Conservation (phyloP, 1,284 basidiomycete genomes). For the Fomitiporia mediterranea region DNA sequence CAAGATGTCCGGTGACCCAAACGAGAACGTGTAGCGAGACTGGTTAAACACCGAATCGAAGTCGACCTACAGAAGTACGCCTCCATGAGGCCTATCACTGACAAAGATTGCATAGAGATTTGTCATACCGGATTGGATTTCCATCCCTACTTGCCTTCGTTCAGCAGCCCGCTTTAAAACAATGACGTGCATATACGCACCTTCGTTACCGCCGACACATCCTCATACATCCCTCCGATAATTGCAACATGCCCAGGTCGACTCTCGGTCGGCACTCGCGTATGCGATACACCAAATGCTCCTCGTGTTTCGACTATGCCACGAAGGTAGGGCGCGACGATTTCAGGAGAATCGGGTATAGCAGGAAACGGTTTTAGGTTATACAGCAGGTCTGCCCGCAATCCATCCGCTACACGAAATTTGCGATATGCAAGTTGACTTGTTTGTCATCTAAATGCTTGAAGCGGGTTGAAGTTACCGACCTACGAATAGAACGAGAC, state of each 20-base stretch:
- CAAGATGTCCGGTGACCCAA: conserved; percentile 86
- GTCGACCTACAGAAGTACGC: conserved; percentile 48
- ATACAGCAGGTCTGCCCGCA: conserved; percentile 81
- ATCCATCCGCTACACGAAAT: conserved; percentile 59
- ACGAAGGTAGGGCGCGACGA: conserved; percentile 77
- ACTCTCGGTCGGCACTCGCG: conserved; percentile 85
- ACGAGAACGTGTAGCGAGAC: conserved; percentile 74
- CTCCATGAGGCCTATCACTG: neutral
- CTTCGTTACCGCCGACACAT: conserved; percentile 87
- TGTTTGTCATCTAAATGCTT: no score
- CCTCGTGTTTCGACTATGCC: conserved; percentile 63
- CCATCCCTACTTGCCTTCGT: conserved; percentile 60
- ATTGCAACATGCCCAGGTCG: conserved; percentile 87
- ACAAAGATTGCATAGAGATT: neutral
- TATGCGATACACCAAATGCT: conserved; percentile 83
- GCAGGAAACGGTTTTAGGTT: conserved; percentile 56
- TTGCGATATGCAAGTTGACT: neutral
- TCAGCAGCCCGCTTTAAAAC: neutral
- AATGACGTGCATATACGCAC: conserved; percentile 30
- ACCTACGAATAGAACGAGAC: conserved; percentile 81
- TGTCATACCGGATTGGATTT: conserved; percentile 77
- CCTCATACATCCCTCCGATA: conserved; percentile 92
- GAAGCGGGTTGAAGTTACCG: conserved; percentile 26
- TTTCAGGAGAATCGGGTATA: conserved; percentile 43
- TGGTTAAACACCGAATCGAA: conserved; percentile 91